Base-by-base conservation (phyloP, 345 rosid genomes). In the Populus pruinosa region DNA sequence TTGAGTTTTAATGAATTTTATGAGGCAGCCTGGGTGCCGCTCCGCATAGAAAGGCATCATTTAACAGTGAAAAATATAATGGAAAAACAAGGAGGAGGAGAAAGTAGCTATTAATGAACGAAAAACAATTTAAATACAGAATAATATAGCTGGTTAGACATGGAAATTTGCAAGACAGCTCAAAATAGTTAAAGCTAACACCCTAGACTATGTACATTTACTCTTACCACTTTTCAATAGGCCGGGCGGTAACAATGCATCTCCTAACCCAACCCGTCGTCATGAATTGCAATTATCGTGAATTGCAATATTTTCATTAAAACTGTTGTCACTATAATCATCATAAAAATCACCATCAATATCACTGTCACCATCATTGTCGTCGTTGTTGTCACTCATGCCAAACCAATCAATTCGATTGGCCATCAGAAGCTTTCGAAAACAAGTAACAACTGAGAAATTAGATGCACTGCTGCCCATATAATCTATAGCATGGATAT, bases 391-490 rank as follows among this genome's bases (percentile, higher is more conserved):
- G 36, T 33, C 81, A 81, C 25, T 43, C 75, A 74, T 53, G 78
- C 76, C 67, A 66, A 82, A 81, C 81, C 86, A 86, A 72, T 35
- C 70, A 77, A 78, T 62, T 64, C 49, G 74, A 67, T 66, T 77
- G 49, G 79, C 76, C 80, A 41, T 79, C 71, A 31, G 77, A 63
- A 83, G 87, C 89, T 84, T 84, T 77, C 81, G 61, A 86, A 85
- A 89, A 85, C 87, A 88, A 85, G 85, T 76, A 88, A 84, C 79
- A 86, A 81, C 78, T 79, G 82, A 83, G 82, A 84, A 82, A 84
- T 87, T 83, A 87, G 87, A 81, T 77, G 74, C 85, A 81, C 80
- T 67, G 78, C 84, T 80, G 76, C 82, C 76, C 33, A 73, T 71
- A 67, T 65, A 64, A 36, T 55, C 75, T 71, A 38, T 17, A 69